These are phyloP conservation scores for Phylloporus sp. DNA, from an alignment of 768 basidiomycete genomes.

Conservation along the genomic window DNA sequence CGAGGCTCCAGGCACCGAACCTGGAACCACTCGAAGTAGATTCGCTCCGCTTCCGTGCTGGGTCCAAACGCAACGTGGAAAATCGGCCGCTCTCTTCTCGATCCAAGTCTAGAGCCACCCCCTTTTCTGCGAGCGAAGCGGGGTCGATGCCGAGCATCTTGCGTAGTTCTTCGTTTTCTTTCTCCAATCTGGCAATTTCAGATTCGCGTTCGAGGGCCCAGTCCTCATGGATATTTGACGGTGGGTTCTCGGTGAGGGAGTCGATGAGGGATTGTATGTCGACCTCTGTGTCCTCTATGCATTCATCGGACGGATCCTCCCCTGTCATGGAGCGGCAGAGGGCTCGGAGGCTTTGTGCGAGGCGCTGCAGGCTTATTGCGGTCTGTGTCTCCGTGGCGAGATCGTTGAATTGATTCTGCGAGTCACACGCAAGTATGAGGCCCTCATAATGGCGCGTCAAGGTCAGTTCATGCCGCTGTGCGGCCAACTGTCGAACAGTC, in stretches of 20 bases:
- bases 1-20: constrained; percentile 27
- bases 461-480: constrained; percentile 84
- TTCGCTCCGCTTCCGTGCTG: constrained; percentile 24
- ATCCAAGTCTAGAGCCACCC: constrained; percentile 45
- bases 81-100: constrained; percentile 42
- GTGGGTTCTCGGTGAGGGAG: constrained; percentile 37
- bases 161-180: constrained; percentile 79
- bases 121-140: constrained; percentile 45
- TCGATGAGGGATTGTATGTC: constrained; percentile 43
- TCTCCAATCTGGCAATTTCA: constrained; percentile 77
- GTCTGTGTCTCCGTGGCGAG: constrained; percentile 55
- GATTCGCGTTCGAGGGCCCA: constrained; percentile 86
- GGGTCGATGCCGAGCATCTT: constrained; percentile 70
- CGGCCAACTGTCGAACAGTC: constrained; percentile 65
- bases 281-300: constrained; percentile 30
- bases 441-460: constrained; percentile 87
- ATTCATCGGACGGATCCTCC: constrained; percentile 40
- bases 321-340: constrained; percentile 69
- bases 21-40: constrained; percentile 20
- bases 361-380: constrained; percentile 62
- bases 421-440: constrained; percentile 64
- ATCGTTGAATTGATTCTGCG: constrained; percentile 49
- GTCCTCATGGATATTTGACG: constrained; percentile 50
- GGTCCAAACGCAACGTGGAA: constrained; percentile 19
- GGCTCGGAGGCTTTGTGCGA: constrained; percentile 64